phyloP scores from a whole-genome alignment of 345 rosid genomes.

The Eucalyptus sp. region DNA sequence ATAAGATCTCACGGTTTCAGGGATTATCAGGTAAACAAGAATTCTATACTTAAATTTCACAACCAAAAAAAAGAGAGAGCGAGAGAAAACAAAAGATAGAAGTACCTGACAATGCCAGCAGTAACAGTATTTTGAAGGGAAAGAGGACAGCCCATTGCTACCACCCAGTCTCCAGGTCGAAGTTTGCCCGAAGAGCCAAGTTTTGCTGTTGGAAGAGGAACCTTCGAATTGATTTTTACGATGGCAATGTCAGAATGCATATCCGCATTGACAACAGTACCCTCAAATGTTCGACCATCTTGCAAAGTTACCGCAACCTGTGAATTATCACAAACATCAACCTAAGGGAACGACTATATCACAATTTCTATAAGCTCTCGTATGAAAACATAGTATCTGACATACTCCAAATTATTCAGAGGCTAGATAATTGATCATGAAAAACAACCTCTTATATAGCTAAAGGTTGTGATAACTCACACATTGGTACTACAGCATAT shows the following conservation, averaged over 20 bases:
- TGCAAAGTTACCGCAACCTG: constrained; percentile 91
- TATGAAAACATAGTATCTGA: neutral
- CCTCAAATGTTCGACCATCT: constrained; percentile 88
- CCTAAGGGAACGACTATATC: neutral
- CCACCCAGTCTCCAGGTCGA: constrained; percentile 96
- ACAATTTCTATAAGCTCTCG: neutral
- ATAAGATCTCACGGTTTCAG: neutral
- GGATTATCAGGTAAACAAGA: neutral
- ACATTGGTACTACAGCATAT: neutral
- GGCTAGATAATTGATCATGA: neutral
- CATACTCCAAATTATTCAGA: neutral
- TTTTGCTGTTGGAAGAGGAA: constrained; percentile 70
- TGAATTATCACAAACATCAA: neutral
- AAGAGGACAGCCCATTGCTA: constrained; percentile 93
- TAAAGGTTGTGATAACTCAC: neutral
- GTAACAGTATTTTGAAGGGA: constrained; percentile 89
- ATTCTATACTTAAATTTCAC: neutral
- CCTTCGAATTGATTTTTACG: constrained; percentile 71
- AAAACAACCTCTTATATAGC: neutral
- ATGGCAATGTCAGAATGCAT: constrained; percentile 92
- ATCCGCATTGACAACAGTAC: constrained; percentile 70
- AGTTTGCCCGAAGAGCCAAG: constrained; percentile 81
- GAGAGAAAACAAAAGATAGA: neutral
- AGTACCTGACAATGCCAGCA: constrained; percentile 88
- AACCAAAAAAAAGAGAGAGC: neutral